A percentile compares a stretch with the other conserved stretches of the same genome.
phyloP scores from a whole-genome alignment of 2,329 filamentous ascomycete genomes.

The Penicillium italicum region DNA sequence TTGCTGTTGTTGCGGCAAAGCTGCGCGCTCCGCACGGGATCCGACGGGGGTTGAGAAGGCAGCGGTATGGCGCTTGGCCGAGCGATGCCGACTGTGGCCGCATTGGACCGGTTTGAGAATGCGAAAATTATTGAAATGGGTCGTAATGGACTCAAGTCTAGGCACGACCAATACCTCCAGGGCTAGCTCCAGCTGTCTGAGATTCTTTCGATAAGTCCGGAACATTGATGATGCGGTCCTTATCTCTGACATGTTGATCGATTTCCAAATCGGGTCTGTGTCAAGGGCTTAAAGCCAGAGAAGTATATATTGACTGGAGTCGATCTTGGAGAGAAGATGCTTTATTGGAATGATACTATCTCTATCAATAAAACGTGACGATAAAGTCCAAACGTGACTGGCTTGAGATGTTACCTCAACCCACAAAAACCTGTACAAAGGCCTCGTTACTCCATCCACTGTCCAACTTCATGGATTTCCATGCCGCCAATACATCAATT shows the following conservation, averaged over 20 bases:
- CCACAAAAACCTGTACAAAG: conserved; percentile 60
- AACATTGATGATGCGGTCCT: conserved; percentile 20
- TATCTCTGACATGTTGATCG: not conserved
- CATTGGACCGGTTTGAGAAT: conserved; percentile 23
- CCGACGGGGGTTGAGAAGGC: conserved; percentile 8
- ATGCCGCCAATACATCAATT: conserved; percentile 73
- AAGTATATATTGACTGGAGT: not conserved
- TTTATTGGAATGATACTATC: not conserved
- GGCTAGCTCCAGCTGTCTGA: conserved; percentile 8
- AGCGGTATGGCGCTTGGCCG: conserved; percentile 23
- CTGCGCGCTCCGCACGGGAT: conserved; percentile 22
- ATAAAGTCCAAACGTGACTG: not conserved
- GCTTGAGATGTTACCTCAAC: conserved; percentile 10
- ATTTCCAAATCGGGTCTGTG: not conserved
- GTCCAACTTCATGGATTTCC: conserved; percentile 67
- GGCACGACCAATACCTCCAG: conserved; percentile 1
- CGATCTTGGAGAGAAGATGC: not conserved
- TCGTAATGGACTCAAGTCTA: conserved; percentile 7
- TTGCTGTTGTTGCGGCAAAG: conserved; percentile 25
- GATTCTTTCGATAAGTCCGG: conserved; percentile 23
- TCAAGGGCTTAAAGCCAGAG: not conserved
- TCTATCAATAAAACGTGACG: not conserved
- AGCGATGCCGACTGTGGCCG: conserved; percentile 22
- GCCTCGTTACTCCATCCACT: conserved; percentile 79
- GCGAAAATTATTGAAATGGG: not conserved